These are phyloP conservation scores for Rugosomyces carneus DNA, from an alignment of 1,284 basidiomycete genomes.

Conservation along the genomic window DNA sequence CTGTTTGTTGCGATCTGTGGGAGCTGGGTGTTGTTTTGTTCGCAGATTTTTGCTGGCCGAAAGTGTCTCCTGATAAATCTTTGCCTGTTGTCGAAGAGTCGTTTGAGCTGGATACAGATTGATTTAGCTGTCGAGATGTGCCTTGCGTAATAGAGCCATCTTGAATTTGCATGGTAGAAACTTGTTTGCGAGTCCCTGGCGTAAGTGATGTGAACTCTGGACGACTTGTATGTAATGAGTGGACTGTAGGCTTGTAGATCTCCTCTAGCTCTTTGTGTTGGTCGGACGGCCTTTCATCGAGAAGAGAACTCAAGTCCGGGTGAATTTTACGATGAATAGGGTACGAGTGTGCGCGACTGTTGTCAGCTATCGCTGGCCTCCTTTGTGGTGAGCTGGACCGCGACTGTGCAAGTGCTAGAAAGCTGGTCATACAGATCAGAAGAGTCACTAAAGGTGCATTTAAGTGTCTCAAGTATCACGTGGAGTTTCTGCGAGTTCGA, in stretches of 20 bases:
- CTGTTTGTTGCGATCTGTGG: conserved; percentile 1
- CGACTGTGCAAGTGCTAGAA: conserved; percentile 7
- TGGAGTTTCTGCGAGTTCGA: too few species aligned
- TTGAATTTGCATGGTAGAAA: background rate
- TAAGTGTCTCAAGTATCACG: too few species aligned
- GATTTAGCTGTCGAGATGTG: conserved; percentile 1
- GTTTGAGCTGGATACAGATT: conserved; percentile 13
- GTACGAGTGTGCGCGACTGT: background rate
- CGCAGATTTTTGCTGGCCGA: conserved; percentile 9
- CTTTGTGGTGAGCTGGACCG: conserved; percentile 1
- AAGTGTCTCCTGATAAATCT: conserved; percentile 15
- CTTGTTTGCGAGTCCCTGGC: conserved; percentile 11
- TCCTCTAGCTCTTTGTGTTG: background rate
- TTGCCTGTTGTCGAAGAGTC: conserved; percentile 8
- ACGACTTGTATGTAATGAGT: background rate
- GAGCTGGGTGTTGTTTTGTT: conserved; percentile 11
- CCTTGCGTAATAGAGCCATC: background rate
- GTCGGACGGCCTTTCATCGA: conserved; percentile 8
- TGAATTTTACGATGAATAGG: conserved; percentile 28
- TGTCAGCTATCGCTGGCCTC: background rate
- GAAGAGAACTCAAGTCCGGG: conserved; percentile 29
- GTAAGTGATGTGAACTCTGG: conserved; percentile 12
- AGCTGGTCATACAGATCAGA: conserved; percentile 1
- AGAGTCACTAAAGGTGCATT: too few species aligned
- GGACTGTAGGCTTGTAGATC: background rate